Conservation (phyloP, 108 stramenopile species). For the Conticribra guillardii region DNA sequence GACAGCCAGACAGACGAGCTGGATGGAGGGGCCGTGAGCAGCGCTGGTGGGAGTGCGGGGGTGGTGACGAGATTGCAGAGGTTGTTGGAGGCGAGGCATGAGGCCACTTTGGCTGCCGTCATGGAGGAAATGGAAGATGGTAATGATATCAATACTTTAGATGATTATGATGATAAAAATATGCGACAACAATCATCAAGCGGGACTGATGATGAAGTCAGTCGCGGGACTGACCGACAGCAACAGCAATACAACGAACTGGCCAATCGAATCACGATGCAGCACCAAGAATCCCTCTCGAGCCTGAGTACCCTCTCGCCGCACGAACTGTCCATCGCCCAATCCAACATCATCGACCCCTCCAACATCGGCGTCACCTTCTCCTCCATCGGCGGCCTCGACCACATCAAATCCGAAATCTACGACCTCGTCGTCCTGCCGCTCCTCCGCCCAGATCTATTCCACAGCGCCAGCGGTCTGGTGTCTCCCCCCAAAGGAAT, state of each 20-base stretch:
- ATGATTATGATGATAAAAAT: too few species aligned
- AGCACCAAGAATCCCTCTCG: constrained; percentile 32
- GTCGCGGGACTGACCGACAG: constrained; percentile 7
- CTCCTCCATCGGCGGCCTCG: constrained; percentile 91
- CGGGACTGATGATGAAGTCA: constrained; percentile 14
- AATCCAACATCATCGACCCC: constrained; percentile 81
- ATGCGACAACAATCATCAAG: too few species aligned
- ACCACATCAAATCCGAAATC: constrained; percentile 85
- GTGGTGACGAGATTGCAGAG: neutral
- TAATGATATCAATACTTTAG: too few species aligned
- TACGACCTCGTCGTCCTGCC: constrained; percentile 94
- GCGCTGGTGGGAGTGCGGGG: neutral
- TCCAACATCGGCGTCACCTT: constrained; percentile 65
- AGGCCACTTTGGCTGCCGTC: neutral
- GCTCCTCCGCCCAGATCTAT: constrained; percentile 87
- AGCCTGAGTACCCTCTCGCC: constrained; percentile 17
- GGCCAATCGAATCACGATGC: constrained; percentile 16
- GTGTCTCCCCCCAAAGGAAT: constrained; percentile 90
- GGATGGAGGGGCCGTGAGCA: neutral
- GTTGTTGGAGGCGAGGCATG: neutral
- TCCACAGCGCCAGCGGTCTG: constrained; percentile 57
- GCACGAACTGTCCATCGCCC: constrained; percentile 85
- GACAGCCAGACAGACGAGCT: neutral
- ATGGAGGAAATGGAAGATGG: neutral
- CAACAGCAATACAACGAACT: constrained; percentile 19